These are phyloP conservation scores for Begonia fuchsioides DNA, from an alignment of 306 rosid genomes.

Conservation along the genomic window DNA sequence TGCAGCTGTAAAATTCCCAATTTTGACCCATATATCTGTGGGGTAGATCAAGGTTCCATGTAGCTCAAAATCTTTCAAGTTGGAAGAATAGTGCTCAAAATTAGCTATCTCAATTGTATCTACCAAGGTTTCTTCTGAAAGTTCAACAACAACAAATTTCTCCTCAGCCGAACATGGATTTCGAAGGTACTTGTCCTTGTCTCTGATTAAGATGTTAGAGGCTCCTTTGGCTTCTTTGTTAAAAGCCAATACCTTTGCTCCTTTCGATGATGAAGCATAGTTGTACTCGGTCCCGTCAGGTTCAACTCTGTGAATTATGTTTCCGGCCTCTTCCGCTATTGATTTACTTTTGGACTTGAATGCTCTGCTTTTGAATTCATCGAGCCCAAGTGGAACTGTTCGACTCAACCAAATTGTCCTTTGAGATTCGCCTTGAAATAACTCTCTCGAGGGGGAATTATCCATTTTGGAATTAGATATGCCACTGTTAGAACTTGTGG, in stretches of 20 bases:
- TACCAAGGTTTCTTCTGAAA: conserved; percentile 91
- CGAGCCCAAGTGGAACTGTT: conserved; percentile 68
- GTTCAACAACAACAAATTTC: conserved; percentile 70
- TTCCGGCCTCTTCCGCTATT: conserved; percentile 11
- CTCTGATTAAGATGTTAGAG: conserved; percentile 62
- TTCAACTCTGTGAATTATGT: conserved; percentile 62
- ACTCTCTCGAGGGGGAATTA: neutral
- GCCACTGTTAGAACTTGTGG: conserved; percentile 18
- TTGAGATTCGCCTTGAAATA: conserved; percentile 15
- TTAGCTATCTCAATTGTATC: conserved; percentile 77
- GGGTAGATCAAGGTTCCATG: conserved; percentile 77
- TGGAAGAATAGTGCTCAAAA: conserved; percentile 89
- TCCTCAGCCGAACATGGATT: conserved; percentile 89
- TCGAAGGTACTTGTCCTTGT: conserved; percentile 86
- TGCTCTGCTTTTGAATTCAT: conserved; percentile 83
- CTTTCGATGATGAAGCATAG: conserved; percentile 93
- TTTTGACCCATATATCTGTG: conserved; percentile 65
- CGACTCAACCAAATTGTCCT: conserved; percentile 32
- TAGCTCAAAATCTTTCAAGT: conserved; percentile 69
- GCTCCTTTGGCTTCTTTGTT: conserved; percentile 99
- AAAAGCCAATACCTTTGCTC: conserved; percentile 87
- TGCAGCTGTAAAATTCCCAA: conserved; percentile 72
- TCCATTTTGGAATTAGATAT: conserved; percentile 17
- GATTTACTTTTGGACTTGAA: conserved; percentile 44
- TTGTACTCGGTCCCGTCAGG: conserved; percentile 84